These are phyloP conservation scores for Sugiyamaella pinicola DNA, from an alignment of 1,139 yeast species.

Conservation along the genomic window DNA sequence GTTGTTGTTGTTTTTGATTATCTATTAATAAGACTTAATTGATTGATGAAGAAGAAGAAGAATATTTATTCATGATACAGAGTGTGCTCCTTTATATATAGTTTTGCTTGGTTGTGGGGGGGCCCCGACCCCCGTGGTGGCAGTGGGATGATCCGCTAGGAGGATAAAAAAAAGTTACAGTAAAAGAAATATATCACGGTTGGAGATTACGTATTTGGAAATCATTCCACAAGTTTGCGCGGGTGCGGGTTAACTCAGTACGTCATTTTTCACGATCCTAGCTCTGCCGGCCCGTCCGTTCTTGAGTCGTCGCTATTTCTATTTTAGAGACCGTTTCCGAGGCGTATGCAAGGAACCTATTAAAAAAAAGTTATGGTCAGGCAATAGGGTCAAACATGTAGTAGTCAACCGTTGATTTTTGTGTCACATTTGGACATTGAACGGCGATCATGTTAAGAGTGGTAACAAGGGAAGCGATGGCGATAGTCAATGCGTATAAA, in stretches of 20 bases:
- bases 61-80: neutral
- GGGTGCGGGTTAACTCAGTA: neutral
- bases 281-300: neutral
- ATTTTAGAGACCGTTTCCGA: neutral
- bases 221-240: neutral
- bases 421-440: neutral
- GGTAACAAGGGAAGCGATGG: neutral
- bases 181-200: neutral
- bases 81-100: neutral
- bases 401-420: neutral
- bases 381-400: neutral
- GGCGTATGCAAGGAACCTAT: neutral
- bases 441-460: neutral
- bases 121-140: neutral
- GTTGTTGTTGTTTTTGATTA: neutral
- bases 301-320: neutral
- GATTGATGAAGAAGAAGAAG: neutral
- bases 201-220: slow-evolving; percentile 1
- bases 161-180: neutral
- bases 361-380: neutral
- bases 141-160: neutral
- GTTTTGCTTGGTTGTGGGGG: neutral
- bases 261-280: neutral
- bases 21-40: neutral
- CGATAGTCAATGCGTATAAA: neutral